Evolutionary conservation across 225 moss, liverwort and hornwort species (phyloP).

Genomic region (Marchantia paleacea): DNA sequence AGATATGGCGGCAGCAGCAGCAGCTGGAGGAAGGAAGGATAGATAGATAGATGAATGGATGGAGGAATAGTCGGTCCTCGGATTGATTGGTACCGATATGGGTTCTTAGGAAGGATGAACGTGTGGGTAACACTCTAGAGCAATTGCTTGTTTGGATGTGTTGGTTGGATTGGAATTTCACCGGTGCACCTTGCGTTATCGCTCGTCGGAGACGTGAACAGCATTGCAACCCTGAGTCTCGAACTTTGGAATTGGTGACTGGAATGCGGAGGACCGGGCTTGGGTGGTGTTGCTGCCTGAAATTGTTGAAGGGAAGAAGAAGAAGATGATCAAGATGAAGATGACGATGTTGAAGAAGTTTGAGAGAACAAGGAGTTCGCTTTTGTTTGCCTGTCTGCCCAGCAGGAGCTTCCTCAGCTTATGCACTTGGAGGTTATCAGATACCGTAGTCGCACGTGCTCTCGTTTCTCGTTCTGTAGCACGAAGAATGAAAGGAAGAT

Average conservation of each 20-base stretch:
- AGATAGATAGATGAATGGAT: no score
- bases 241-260: neutral
- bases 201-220: neutral
- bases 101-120: neutral
- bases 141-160: constrained; percentile 5
- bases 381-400: neutral
- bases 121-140: neutral
- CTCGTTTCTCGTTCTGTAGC: neutral
- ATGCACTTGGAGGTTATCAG: neutral
- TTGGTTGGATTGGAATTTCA: constrained; percentile 8
- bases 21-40: neutral
- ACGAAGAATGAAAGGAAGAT: neutral
- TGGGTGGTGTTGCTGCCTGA: neutral
- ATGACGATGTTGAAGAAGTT: constrained; percentile 1
- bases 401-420: constrained; percentile 3
- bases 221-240: neutral
- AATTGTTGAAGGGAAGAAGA: neutral
- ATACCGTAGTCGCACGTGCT: neutral
- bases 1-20: neutral
- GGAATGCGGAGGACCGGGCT: neutral
- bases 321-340: neutral
- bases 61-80: neutral
- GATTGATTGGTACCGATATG: neutral
- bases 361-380: neutral
- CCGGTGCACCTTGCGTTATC: neutral